These are phyloP conservation scores for Striga asiatica DNA, from an alignment of 257 asterid species.

Conservation along the genomic window DNA sequence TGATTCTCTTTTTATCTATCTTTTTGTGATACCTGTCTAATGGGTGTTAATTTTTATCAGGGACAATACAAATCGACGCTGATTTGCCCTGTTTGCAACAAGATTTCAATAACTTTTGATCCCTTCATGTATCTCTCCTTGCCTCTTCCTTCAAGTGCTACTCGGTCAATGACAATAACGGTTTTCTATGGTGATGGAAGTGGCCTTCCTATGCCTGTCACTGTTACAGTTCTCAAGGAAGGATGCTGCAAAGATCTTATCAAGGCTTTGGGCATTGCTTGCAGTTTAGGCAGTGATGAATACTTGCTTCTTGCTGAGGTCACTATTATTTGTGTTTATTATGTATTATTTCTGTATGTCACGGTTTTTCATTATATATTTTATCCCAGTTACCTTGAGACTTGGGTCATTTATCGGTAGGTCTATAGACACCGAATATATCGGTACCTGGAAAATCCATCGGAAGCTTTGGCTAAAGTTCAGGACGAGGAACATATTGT, in stretches of 20 bases:
- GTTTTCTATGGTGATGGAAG: conserved; percentile 81
- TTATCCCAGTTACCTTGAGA: conserved; percentile 16
- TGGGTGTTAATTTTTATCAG: conserved; percentile 31
- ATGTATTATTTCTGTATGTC: neutral
- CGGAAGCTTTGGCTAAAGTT: conserved; percentile 49
- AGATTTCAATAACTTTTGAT: conserved; percentile 88
- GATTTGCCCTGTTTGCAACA: conserved; percentile 79
- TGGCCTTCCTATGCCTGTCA: conserved; percentile 88
- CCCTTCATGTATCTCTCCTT: conserved; percentile 94
- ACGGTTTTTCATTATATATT: conserved; percentile 4
- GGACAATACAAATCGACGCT: conserved; percentile 95
- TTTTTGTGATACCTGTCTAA: conserved; percentile 13
- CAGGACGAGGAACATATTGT: conserved; percentile 89
- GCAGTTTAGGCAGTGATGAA: conserved; percentile 70
- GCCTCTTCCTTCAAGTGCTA: conserved; percentile 93
- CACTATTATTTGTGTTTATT: conserved; percentile 6
- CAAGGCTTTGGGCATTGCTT: conserved; percentile 51
- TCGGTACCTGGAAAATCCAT: conserved; percentile 71
- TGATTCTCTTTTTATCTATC: neutral
- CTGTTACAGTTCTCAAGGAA: conserved; percentile 64
- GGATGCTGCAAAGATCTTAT: conserved; percentile 76
- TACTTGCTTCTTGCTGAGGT: conserved; percentile 92
- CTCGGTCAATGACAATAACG: conserved; percentile 65
- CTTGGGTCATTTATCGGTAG: conserved; percentile 26
- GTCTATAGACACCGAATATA: conserved; percentile 72